A percentile compares a stretch with the other conserved stretches of the same genome.
These are phyloP conservation scores for Gillenia trifoliata DNA, from an alignment of 306 rosid genomes.

Conservation along the genomic window DNA sequence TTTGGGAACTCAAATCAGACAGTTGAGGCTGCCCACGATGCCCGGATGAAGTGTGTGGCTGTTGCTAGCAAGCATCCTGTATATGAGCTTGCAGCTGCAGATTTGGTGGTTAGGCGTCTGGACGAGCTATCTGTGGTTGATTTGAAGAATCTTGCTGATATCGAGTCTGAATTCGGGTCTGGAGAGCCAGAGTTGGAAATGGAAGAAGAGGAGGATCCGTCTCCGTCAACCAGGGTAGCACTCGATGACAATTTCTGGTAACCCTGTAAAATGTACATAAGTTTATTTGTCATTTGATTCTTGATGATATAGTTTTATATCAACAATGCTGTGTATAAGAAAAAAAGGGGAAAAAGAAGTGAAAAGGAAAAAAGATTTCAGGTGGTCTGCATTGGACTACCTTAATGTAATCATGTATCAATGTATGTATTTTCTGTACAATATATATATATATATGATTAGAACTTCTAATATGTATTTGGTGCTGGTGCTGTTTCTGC, in stretches of 20 bases:
- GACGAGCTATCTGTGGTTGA: conserved; percentile 89
- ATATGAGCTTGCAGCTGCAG: conserved; percentile 91
- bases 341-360: conserved; percentile 17
- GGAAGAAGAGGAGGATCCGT: conserved; percentile 54
- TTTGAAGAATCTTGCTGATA: conserved; percentile 80
- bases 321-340: conserved; percentile 62
- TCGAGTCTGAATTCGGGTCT: conserved; percentile 69
- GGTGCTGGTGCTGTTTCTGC: background rate
- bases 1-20: conserved; percentile 93
- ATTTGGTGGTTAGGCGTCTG: conserved; percentile 74
- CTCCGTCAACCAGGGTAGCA: conserved; percentile 36
- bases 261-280: conserved; percentile 57
- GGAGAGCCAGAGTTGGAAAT: conserved; percentile 71
- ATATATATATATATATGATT: conserved; percentile 20
- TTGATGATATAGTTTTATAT: conserved; percentile 56
- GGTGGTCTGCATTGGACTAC: conserved; percentile 57
- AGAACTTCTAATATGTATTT: conserved; percentile 15
- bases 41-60: conserved; percentile 91
- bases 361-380: background rate
- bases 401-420: conserved; percentile 31
- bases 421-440: conserved; percentile 32
- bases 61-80: conserved; percentile 98
- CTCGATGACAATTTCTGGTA: conserved; percentile 78
- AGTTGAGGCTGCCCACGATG: conserved; percentile 97
- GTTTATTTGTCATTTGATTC: conserved; percentile 52